These are phyloP conservation scores for Rhizopogon vesiculosus DNA, from an alignment of 768 basidiomycete species.

Conservation along the genomic window DNA sequence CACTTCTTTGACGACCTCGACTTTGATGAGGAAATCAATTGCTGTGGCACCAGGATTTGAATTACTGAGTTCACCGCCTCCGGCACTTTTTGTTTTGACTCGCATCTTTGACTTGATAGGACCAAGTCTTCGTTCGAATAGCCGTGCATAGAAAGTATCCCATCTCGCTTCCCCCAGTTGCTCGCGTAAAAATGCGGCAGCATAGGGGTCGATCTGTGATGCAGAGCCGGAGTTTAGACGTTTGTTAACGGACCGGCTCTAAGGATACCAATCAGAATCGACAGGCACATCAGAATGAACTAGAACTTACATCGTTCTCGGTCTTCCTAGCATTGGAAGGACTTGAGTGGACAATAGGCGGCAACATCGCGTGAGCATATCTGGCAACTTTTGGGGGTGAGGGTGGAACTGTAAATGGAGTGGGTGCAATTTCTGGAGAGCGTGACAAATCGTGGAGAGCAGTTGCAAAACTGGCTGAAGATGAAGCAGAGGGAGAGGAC, in stretches of 20 bases:
- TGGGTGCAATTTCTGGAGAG: constrained; percentile 10
- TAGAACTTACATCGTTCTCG: constrained; percentile 19
- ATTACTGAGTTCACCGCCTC: constrained; percentile 18
- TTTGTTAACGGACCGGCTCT: constrained; percentile 24
- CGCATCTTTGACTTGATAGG: constrained; percentile 34
- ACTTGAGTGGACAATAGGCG: constrained; percentile 30
- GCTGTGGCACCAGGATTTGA: constrained; percentile 35
- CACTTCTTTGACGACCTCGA: constrained; percentile 47
- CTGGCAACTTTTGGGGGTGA: constrained; percentile 18
- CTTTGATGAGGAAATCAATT: constrained; percentile 49
- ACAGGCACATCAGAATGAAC: neutral
- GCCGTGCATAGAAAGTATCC: constrained; percentile 41
- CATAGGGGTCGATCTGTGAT: constrained; percentile 36
- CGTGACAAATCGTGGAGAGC: constrained; percentile 21
- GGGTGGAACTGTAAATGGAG: constrained; percentile 14
- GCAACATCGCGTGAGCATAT: constrained; percentile 25
- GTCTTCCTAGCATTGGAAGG: constrained; percentile 21
- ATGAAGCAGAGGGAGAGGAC: constrained; percentile 17
- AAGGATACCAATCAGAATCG: constrained; percentile 9
- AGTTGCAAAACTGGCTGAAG: constrained; percentile 19
- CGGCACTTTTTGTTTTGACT: constrained; percentile 21
- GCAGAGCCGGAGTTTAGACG: constrained; percentile 15
- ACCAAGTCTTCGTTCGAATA: constrained; percentile 42
- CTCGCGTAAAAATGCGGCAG: constrained; percentile 41
- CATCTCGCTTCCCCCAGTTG: constrained; percentile 39